phyloP scores from a whole-genome alignment of 2,329 filamentous ascomycete species.

The Nothopassalora personata region DNA sequence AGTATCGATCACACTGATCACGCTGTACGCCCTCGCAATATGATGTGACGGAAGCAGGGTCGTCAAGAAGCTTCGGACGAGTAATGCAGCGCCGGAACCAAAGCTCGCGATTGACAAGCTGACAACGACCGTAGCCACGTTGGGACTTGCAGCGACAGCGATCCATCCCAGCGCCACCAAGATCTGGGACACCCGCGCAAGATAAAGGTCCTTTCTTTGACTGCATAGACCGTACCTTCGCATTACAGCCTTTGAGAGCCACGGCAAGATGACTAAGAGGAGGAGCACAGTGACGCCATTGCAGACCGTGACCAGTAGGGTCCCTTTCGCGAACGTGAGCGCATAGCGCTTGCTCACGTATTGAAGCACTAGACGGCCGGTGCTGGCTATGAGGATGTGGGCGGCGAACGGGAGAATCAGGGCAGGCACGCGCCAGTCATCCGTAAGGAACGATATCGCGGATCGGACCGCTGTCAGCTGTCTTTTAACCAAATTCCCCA shows the following conservation, averaged over 20 bases:
- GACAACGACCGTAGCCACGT: constrained; percentile 21
- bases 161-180: constrained; percentile 27
- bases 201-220: constrained; percentile 30
- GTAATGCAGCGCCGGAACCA: constrained; percentile 41
- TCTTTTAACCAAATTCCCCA: background rate
- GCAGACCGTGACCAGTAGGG: constrained; percentile 30
- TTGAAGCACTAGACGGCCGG: constrained; percentile 43
- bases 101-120: constrained; percentile 45
- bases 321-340: constrained; percentile 40
- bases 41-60: constrained; percentile 51
- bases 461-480: constrained; percentile 7
- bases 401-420: constrained; percentile 28
- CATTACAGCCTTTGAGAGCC: constrained; percentile 22
- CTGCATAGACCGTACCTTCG: constrained; percentile 16
- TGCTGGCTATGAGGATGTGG: constrained; percentile 25
- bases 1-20: constrained; percentile 49
- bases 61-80: constrained; percentile 50
- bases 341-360: constrained; percentile 50
- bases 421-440: constrained; percentile 30
- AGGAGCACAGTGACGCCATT: constrained; percentile 27
- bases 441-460: constrained; percentile 27
- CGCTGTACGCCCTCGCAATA: constrained; percentile 51
- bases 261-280: constrained; percentile 31
- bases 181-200: constrained; percentile 29
- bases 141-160: constrained; percentile 29